Base-by-base conservation (phyloP, 78 protist species). In the Mastigamoeba balamuthi region DNA sequence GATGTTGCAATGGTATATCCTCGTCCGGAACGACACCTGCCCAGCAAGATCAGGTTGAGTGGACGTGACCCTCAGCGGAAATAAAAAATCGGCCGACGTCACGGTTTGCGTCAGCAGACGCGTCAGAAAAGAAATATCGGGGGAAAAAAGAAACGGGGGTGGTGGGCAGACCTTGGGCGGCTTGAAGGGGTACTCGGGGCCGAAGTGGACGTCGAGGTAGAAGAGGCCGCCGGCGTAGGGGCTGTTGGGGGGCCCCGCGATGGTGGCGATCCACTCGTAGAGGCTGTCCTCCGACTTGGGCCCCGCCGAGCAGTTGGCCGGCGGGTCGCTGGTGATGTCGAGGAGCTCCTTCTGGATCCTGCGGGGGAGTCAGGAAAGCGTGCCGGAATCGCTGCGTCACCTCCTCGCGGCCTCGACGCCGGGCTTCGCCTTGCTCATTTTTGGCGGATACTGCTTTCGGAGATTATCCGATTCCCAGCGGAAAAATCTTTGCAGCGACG, bases 221-320 rank as follows among this genome's bases (percentile, higher is more conserved):
- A 88, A 93, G 52, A 84, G 76, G 7, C 96, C 96, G 39, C 91
- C 90, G 5, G 66, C 80, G 67, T 86, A 92, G 17, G 88, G 89
- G 2, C 83, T 37, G 66, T n/a, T n/a, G n/a, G n/a, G n/a, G n/a
- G n/a, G 88, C 2, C 96, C 97, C 90, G 85, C 78, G 82, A 94
- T 90, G 69, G 95, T 91, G 4, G 95, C 99, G 33, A 79, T 66
- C 99, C 98, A 97, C 67, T 90, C 89, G 75, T 90, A 94, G 39
- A 95, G 10, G n/a, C n/a, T n/a, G 74, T 97, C 97, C 8, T 85
- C 94, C 9, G 82, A 78, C 35, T 77, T 72, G 23, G 98, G 98
- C 2, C 97, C 98, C 0, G 97, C 97, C 17, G 93, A 81, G 82
- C 94, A 91, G 83, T 88, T 87, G 69, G 92, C 78, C 7, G 97